phyloP scores from a whole-genome alignment of 371 early-diverging fungal species.

The Syncephalastrum contaminatum region DNA sequence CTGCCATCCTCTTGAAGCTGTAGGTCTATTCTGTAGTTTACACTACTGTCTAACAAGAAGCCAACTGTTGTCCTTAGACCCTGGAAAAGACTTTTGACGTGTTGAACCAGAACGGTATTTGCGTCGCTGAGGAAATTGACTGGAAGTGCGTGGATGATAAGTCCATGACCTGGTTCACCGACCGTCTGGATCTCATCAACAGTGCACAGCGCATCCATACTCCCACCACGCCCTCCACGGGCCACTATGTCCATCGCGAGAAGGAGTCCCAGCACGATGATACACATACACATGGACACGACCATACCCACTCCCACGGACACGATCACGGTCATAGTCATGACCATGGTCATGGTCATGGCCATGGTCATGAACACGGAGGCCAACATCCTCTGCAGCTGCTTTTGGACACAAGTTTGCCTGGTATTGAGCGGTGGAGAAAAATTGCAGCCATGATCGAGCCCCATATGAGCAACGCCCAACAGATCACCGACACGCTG shows the following conservation, averaged over 20 bases:
- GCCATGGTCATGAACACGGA: neutral
- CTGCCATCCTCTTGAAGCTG: constrained; percentile 8
- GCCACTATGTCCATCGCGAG: no score
- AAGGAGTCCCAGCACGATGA: no score
- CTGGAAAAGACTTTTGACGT: neutral
- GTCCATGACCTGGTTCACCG: constrained; percentile 2
- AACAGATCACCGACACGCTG: neutral
- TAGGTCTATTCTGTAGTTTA: neutral
- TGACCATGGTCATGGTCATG: neutral
- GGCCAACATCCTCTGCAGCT: no score
- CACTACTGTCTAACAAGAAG: neutral
- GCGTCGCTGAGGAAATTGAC: constrained; percentile 8
- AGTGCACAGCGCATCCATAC: no score
- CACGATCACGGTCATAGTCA: neutral
- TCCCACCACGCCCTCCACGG: no score
- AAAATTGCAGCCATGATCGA: neutral
- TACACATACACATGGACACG: no score
- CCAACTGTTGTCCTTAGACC: neutral
- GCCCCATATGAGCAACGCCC: neutral
- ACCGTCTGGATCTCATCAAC: constrained; percentile 4
- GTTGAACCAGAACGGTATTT: constrained; percentile 5
- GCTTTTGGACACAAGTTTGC: no score
- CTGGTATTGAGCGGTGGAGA: no score
- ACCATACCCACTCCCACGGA: neutral
- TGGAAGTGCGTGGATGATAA: neutral